A percentile compares a stretch with the other conserved stretches of the same genome.
Evolutionary conservation across 495 filamentous ascomycete genomes (phyloP).

Genomic region (Lineolata rhizophorae): DNA sequence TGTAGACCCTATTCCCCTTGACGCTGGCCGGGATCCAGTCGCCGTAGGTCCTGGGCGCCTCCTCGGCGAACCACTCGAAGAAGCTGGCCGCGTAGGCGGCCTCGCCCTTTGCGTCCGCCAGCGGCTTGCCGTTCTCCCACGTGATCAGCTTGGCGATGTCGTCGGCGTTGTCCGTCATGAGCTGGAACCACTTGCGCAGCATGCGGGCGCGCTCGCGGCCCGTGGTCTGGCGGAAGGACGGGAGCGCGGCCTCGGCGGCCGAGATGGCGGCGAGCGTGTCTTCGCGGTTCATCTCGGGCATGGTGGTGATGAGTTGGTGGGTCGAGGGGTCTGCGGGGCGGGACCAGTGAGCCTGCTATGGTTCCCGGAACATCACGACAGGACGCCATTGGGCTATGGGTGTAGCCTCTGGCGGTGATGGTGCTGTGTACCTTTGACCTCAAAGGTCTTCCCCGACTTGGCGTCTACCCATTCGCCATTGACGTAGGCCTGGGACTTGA

Average conservation of each 20-base stretch:
- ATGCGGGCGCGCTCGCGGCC: conserved; percentile 57
- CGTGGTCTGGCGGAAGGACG: conserved; percentile 43
- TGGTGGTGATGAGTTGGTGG: conserved; percentile 55
- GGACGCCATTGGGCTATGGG: too few species aligned
- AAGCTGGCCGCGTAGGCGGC: conserved; percentile 50
- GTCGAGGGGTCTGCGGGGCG: conserved; percentile 55
- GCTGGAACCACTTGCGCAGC: conserved; percentile 74
- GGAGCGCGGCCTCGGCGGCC: conserved; percentile 53
- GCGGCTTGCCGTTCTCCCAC: conserved; percentile 57
- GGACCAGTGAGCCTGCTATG: not conserved
- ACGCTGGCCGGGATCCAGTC: conserved; percentile 40
- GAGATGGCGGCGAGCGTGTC: conserved; percentile 64
- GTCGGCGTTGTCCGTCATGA: conserved; percentile 69
- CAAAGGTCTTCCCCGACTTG: conserved; percentile 23
- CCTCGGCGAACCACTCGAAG: conserved; percentile 63
- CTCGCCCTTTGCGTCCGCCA: conserved; percentile 48
- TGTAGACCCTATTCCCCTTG: conserved; percentile 21
- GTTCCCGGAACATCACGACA: too few species aligned
- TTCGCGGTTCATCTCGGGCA: conserved; percentile 53
- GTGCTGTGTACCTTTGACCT: conserved; percentile 14
- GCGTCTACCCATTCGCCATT: conserved; percentile 23
- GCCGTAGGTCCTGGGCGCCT: conserved; percentile 47
- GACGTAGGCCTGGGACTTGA: conserved; percentile 19
- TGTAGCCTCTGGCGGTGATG: too few species aligned
- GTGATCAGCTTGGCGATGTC: conserved; percentile 84